A percentile compares a stretch with the other conserved stretches of the same genome.
These are phyloP conservation scores for Plasmodium relictum DNA, from an alignment of 169 alveolate species.

Conservation along the genomic window DNA sequence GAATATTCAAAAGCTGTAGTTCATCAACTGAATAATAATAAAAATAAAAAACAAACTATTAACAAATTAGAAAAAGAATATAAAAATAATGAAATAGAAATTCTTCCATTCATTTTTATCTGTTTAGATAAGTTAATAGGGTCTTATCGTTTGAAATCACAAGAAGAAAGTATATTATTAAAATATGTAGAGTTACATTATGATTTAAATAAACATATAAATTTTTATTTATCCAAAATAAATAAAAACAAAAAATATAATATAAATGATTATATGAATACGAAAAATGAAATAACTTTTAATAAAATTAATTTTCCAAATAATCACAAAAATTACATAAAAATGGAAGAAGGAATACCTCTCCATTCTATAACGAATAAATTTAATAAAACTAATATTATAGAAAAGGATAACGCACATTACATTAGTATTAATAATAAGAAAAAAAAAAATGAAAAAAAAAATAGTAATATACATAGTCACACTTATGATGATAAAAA, in stretches of 20 bases:
- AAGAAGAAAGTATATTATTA: constrained; percentile 20
- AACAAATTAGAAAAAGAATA: not conserved
- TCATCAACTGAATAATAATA: constrained; percentile 5
- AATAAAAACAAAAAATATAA: not conserved
- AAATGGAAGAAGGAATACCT: no score
- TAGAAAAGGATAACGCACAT: no score
- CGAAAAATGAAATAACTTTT: constrained; percentile 16
- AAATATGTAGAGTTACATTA: constrained; percentile 20
- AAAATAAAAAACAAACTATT: not conserved
- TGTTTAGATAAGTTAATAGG: constrained; percentile 61
- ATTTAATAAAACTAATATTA: no score
- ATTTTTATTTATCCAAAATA: constrained; percentile 30
- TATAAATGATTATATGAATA: constrained; percentile 3
- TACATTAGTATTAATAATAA: no score
- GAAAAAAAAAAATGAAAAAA: no score
- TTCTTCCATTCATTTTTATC: constrained; percentile 38
- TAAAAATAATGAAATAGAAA: not conserved
- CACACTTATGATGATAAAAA: no score
- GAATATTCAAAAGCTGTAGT: constrained; percentile 51
- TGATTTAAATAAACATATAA: constrained; percentile 5
- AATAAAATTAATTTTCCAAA: not conserved
- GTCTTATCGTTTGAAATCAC: constrained; percentile 16
- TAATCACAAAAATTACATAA: not conserved
- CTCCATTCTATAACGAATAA: no score
- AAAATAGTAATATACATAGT: no score